Evolutionary conservation across 345 rosid genomes (phyloP).

Genomic region (Durio zibethinus): DNA sequence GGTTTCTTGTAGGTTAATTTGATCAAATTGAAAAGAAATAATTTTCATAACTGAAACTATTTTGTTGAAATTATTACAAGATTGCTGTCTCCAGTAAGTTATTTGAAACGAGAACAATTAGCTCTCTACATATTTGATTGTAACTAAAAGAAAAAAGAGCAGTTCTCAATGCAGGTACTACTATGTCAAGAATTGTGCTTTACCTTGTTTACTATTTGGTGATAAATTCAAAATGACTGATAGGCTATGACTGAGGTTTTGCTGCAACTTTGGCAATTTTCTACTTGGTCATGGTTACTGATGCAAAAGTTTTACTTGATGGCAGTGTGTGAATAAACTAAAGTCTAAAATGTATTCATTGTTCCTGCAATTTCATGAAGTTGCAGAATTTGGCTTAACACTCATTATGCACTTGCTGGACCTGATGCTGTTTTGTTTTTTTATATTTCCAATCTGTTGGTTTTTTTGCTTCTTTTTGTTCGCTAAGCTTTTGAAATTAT

Average conservation of each 20-base stretch:
- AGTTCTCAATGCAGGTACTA: background rate
- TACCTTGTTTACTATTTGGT: background rate
- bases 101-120: background rate
- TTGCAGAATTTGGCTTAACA: background rate
- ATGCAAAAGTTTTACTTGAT: background rate
- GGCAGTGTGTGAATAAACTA: background rate
- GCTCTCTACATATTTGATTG: background rate
- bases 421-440: background rate
- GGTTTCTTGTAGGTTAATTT: background rate
- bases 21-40: background rate
- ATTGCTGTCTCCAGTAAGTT: background rate
- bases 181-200: background rate
- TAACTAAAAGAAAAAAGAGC: background rate
- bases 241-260: background rate
- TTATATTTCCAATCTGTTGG: background rate
- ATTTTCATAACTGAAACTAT: background rate
- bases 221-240: background rate
- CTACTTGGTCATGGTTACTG: background rate
- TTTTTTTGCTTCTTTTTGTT: background rate
- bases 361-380: background rate
- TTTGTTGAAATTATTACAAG: background rate
- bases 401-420: background rate
- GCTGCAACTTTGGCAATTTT: background rate
- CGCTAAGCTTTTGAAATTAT: background rate
- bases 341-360: background rate